phyloP scores from a whole-genome alignment of 2,329 filamentous ascomycete species.

The Blumeria graminis region DNA sequence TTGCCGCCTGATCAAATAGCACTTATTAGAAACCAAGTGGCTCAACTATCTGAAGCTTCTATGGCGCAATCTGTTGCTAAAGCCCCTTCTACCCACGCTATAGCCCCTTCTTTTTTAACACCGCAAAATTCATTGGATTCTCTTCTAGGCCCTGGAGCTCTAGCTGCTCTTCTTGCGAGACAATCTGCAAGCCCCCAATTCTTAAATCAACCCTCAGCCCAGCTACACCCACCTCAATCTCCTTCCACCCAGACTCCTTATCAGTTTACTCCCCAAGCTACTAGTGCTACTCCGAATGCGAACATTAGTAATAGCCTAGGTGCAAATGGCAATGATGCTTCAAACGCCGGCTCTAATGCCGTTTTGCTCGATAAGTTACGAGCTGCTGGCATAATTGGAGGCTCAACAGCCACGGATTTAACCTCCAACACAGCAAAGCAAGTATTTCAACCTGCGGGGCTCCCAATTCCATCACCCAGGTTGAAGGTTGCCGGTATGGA shows the following conservation, averaged over 20 bases:
- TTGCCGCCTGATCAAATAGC: constrained; percentile 62
- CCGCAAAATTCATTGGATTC: constrained; percentile 26
- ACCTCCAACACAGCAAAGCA: not conserved
- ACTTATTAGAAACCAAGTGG: constrained; percentile 66
- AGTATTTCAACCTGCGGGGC: no score
- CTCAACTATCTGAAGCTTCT: constrained; percentile 29
- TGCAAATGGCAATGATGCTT: no score
- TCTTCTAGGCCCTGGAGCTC: constrained; percentile 20
- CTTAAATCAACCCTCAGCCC: constrained; percentile 20
- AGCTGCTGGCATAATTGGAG: constrained; percentile 38
- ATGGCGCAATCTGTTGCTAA: constrained; percentile 15
- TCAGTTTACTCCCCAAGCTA: constrained; percentile 16
- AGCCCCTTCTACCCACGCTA: constrained; percentile 14
- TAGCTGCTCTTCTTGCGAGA: constrained; percentile 32
- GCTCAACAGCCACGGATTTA: constrained; percentile 14
- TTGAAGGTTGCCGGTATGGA: constrained; percentile 9
- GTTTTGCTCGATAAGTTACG: constrained; percentile 41
- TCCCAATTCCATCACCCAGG: constrained; percentile 7
- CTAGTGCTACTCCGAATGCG: constrained; percentile 17
- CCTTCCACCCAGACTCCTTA: constrained; percentile 18
- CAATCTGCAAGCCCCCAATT: constrained; percentile 26
- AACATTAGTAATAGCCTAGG: constrained; percentile 9
- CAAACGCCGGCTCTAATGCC: constrained; percentile 13
- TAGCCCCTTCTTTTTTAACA: constrained; percentile 7
- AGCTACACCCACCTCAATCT: constrained; percentile 26